phyloP scores from a whole-genome alignment of 371 early-diverging fungal species.

The Rozella allomycis region DNA sequence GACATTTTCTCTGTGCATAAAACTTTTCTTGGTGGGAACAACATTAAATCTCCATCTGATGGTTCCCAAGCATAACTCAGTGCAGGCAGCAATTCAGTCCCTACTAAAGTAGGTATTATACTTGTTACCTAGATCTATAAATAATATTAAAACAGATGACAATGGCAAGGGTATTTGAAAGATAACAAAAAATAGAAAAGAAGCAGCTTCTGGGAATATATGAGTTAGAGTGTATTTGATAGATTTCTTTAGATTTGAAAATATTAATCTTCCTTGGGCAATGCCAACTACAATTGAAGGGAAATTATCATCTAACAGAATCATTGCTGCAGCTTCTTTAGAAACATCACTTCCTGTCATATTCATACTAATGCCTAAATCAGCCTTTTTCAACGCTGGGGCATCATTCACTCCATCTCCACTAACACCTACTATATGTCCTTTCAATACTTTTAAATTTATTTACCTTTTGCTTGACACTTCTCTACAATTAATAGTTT shows the following conservation, averaged over 20 bases:
- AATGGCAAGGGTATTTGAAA: slow-evolving; percentile 72
- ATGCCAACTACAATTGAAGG: slow-evolving; percentile 66
- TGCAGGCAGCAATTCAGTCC: slow-evolving; percentile 70
- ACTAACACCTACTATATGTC: slow-evolving; percentile 80
- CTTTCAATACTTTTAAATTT: no score
- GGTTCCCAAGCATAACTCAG: slow-evolving; percentile 80
- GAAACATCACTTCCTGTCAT: slow-evolving; percentile 79
- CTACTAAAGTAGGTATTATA: no score
- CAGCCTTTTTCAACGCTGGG: slow-evolving; percentile 58
- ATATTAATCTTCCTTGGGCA: slow-evolving; percentile 81
- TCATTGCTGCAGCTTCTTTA: slow-evolving; percentile 93
- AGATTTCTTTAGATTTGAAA: slow-evolving; percentile 79
- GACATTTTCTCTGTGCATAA: no score
- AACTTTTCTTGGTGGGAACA: slow-evolving; percentile 63
- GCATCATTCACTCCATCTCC: slow-evolving; percentile 73
- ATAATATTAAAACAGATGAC: slow-evolving; percentile 56
- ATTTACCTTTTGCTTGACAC: slow-evolving; percentile 51
- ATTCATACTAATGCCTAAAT: slow-evolving; percentile 93
- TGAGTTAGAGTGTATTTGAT: slow-evolving; percentile 78
- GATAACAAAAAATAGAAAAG: slow-evolving; percentile 56
- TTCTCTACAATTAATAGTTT: slow-evolving; percentile 68
- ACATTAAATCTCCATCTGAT: slow-evolving; percentile 72
- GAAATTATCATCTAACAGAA: slow-evolving; percentile 86
- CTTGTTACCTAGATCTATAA: slow-evolving; percentile 78
- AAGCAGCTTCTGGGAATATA: slow-evolving; percentile 55